Base-by-base conservation (phyloP, 2,329 filamentous ascomycete species). In the Claviceps paspali region DNA sequence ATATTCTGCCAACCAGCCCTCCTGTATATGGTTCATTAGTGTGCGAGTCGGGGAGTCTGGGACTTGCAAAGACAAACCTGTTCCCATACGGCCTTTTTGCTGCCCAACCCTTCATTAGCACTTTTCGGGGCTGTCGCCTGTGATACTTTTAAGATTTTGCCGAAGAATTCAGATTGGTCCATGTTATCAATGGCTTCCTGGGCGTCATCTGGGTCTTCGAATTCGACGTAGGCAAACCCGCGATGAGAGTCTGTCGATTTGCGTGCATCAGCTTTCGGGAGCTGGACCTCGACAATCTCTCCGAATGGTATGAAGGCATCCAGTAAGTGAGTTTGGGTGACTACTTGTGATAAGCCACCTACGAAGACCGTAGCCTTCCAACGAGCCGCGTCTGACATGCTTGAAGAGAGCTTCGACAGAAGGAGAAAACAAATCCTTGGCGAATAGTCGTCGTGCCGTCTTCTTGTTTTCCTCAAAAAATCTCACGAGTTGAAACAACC, bases 171-270 rank as follows among this genome's bases (percentile, higher is more conserved):
- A 42, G 87, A 82, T 56, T 94, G 86, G 55, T 98, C 85, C 88
- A 98, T 96, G 55, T 98, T 98, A 67, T 96, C 86, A 56, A 98
- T 94, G 35, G 91, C 91, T 60, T 96, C 88, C 52, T 79, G 79
- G 21, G 87, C 88, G 60, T 98, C 91, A 40, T 79, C 74, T 10
- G 76, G 70, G 40, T 85, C 73, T 50, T 95, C 86, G 52, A 83
- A 98, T 54, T 98, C 91, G 35, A 98, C 83, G 55, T 98, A 96
- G 41, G 87, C 91, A 58, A 96, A 98, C 1, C 92, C 91, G 36
- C 87, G 72, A 57, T 98, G 91, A 22, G 76, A 65, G 29, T 92
- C 83, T 33, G 71, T 76, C 6, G 81, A 76, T 44, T 83, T 86
- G 45, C 81, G 79, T 43, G 78, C 67, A 53, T 94, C 87, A 40